Percentiles rank a stretch among this genome's conserved stretches.
Conservation (phyloP, 371 early-diverging fungal species). For the Mortierella sp. region DNA sequence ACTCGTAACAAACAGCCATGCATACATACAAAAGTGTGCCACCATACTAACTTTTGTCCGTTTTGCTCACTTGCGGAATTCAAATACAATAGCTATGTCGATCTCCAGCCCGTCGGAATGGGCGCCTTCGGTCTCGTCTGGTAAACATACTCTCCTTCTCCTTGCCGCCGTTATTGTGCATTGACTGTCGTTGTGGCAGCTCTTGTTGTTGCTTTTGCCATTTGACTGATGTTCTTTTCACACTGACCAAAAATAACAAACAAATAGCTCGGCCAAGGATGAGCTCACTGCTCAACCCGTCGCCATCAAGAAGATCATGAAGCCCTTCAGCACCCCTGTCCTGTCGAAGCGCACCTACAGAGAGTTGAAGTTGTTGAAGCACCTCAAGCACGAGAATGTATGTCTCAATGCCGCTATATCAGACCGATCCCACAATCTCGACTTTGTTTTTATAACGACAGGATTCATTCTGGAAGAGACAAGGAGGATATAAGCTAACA, state of each 20-base stretch:
- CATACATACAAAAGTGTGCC: background rate
- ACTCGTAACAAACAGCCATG: background rate
- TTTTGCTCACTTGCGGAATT: background rate
- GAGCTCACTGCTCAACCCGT: constrained; percentile 84
- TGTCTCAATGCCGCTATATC: constrained; percentile 2
- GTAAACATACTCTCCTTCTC: constrained; percentile 63
- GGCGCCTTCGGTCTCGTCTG: constrained; percentile 98
- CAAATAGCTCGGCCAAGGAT: constrained; percentile 88
- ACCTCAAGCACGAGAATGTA: constrained; percentile 91
- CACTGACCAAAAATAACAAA: background rate
- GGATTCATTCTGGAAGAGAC: background rate
- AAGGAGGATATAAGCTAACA: constrained; percentile 1
- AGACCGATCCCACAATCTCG: background rate
- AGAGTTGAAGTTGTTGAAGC: constrained; percentile 92
- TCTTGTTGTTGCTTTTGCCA: background rate
- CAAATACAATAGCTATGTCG: constrained; percentile 76
- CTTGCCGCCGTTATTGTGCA: background rate
- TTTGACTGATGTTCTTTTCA: background rate
- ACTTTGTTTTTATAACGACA: background rate
- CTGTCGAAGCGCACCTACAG: constrained; percentile 95
- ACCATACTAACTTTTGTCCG: background rate
- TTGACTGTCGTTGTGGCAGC: background rate
- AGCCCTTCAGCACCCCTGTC: constrained; percentile 93
- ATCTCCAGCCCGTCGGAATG: constrained; percentile 97
- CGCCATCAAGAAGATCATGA: constrained; percentile 97